phyloP scores from a whole-genome alignment of 306 rosid species.

The Corylus heterophylla region DNA sequence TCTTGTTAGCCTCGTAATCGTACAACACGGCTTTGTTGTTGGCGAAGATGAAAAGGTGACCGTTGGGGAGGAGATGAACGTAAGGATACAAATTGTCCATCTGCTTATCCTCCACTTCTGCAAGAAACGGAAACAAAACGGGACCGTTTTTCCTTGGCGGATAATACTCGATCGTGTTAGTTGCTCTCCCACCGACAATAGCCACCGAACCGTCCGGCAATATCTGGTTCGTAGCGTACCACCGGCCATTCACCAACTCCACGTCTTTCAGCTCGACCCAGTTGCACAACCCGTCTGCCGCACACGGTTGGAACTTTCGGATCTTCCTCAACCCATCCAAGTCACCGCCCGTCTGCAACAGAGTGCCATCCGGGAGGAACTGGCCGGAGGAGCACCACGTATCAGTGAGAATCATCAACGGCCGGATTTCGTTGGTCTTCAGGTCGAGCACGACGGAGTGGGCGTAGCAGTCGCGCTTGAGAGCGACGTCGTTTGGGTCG shows the following conservation, averaged over 20 bases:
- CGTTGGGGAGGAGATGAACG: conserved; percentile 81
- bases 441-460: conserved; percentile 72
- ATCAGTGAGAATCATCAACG: conserved; percentile 73
- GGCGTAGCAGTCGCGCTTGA: conserved; percentile 77
- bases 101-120: conserved; percentile 64
- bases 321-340: conserved; percentile 67
- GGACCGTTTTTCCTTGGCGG: conserved; percentile 59
- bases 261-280: conserved; percentile 71
- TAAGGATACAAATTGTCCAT: conserved; percentile 89
- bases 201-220: conserved; percentile 72
- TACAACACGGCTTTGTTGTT: conserved; percentile 69
- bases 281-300: conserved; percentile 41
- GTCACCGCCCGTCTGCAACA: conserved; percentile 83
- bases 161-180: conserved; percentile 67
- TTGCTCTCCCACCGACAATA: conserved; percentile 69
- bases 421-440: conserved; percentile 56
- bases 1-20: conserved; percentile 28
- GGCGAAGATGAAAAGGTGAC: conserved; percentile 75
- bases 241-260: conserved; percentile 54
- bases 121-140: conserved; percentile 61
- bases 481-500: conserved; percentile 45
- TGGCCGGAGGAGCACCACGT: conserved; percentile 97
- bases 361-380: conserved; percentile 77
- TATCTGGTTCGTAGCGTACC: conserved; percentile 84
- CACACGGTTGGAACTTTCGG: conserved; percentile 70